Conservation (phyloP, 202 grass and related monocot genomes). For the Saccharum hybrid region DNA sequence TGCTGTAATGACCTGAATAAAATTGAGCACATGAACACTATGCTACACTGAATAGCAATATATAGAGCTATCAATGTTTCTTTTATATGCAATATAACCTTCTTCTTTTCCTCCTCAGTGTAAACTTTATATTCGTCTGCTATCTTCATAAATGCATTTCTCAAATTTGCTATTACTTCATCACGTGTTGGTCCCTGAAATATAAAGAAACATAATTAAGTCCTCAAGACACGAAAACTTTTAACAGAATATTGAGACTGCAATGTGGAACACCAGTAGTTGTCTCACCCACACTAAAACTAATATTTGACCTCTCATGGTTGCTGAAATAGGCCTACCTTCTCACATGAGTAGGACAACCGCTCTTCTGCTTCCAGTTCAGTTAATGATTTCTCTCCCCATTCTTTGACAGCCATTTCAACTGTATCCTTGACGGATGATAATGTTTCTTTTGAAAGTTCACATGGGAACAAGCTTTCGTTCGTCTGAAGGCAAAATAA, state of each 20-base stretch:
- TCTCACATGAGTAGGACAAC: conserved; percentile 95
- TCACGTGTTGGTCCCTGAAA: conserved; percentile 87
- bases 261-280: conserved; percentile 3
- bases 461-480: conserved; percentile 93
- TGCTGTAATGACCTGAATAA: conserved; percentile 76
- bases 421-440: conserved; percentile 80
- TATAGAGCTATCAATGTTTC: conserved; percentile 23
- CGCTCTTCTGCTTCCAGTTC: conserved; percentile 94
- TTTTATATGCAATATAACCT: conserved; percentile 56
- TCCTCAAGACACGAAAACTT: background rate
- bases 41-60: conserved; percentile 27
- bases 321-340: conserved; percentile 61
- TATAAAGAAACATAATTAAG: conserved; percentile 37
- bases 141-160: conserved; percentile 86
- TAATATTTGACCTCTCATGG: conserved; percentile 2
- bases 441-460: conserved; percentile 81
- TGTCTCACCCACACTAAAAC: background rate
- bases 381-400: conserved; percentile 83
- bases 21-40: conserved; percentile 27
- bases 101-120: conserved; percentile 92
- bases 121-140: conserved; percentile 86
- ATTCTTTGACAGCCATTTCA: conserved; percentile 85
- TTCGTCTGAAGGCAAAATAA: conserved; percentile 63
- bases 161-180: conserved; percentile 87
- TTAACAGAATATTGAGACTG: conserved; percentile 15